phyloP scores from a whole-genome alignment of 2,329 filamentous ascomycete species.

The Aureobasidium sp. region DNA sequence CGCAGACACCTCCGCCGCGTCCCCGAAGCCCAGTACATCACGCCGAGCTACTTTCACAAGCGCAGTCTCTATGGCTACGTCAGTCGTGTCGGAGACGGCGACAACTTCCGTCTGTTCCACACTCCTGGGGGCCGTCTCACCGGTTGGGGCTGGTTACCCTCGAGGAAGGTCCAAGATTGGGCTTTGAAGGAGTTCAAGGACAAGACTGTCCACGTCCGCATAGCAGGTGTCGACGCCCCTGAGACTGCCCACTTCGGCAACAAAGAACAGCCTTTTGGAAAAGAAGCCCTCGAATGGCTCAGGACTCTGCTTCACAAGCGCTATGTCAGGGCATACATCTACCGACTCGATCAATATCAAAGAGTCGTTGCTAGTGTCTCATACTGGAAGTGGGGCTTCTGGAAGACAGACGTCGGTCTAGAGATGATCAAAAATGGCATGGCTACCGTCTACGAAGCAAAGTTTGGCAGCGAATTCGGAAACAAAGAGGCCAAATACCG shows the following conservation, averaged over 20 bases:
- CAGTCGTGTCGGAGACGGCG: slow-evolving; percentile 90
- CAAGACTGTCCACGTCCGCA: slow-evolving; percentile 69
- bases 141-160: slow-evolving; percentile 62
- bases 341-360: slow-evolving; percentile 84
- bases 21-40: slow-evolving; percentile 66
- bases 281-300: slow-evolving; percentile 79
- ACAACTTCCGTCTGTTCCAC: slow-evolving; percentile 91
- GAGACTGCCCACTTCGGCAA: slow-evolving; percentile 88
- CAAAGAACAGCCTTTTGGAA: slow-evolving; percentile 73
- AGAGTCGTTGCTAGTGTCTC: slow-evolving; percentile 81
- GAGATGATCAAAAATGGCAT: slow-evolving; percentile 81
- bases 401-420: slow-evolving; percentile 72
- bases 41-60: slow-evolving; percentile 61
- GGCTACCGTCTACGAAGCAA: slow-evolving; percentile 91
- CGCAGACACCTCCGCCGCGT: slow-evolving; percentile 71
- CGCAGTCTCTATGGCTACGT: slow-evolving; percentile 76
- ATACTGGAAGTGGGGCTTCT: slow-evolving; percentile 51
- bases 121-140: slow-evolving; percentile 80
- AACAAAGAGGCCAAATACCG: slow-evolving; percentile 53
- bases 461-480: slow-evolving; percentile 82
- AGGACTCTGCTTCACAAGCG: slow-evolving; percentile 60
- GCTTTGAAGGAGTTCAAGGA: slow-evolving; percentile 14
- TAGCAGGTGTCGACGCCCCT: slow-evolving; percentile 89
- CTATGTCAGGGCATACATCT: slow-evolving; percentile 73
- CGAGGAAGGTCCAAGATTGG: slow-evolving; percentile 15